Conservation (phyloP, 306 rosid species). For the Prunus campanulata region DNA sequence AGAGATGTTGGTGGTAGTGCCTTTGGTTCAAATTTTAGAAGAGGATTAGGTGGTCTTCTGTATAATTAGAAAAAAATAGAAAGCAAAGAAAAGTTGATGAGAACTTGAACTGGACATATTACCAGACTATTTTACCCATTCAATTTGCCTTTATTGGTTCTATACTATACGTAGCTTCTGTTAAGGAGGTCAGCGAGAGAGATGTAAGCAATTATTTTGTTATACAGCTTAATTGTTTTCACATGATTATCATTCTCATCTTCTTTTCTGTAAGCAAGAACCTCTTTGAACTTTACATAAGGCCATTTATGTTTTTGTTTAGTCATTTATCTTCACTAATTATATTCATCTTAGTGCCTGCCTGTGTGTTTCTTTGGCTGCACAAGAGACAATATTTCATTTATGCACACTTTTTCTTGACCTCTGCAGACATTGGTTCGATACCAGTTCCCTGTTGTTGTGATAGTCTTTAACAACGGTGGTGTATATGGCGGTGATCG, state of each 20-base stretch:
- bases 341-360: too few relatives aligned
- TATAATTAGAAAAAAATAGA: neutral
- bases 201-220: neutral
- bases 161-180: neutral
- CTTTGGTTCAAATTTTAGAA: neutral
- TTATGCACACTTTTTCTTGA: constrained; percentile 3
- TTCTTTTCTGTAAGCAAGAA: neutral
- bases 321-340: neutral
- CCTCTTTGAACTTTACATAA: neutral
- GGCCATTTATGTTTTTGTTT: neutral
- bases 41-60: neutral
- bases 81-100: neutral
- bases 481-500: constrained; percentile 79
- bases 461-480: constrained; percentile 92
- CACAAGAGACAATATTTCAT: constrained; percentile 4
- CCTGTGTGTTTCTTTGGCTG: neutral
- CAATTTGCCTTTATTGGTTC: neutral
- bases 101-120: neutral
- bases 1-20: neutral
- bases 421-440: constrained; percentile 83
- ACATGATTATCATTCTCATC: neutral
- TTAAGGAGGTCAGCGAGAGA: neutral
- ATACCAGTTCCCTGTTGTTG: constrained; percentile 82
- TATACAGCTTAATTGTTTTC: neutral
- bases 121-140: neutral